Percentiles rank a stretch among this genome's conserved stretches.
Conservation (phyloP, 106 monocot genomes). For the Dendrobium chrysotoxum region DNA sequence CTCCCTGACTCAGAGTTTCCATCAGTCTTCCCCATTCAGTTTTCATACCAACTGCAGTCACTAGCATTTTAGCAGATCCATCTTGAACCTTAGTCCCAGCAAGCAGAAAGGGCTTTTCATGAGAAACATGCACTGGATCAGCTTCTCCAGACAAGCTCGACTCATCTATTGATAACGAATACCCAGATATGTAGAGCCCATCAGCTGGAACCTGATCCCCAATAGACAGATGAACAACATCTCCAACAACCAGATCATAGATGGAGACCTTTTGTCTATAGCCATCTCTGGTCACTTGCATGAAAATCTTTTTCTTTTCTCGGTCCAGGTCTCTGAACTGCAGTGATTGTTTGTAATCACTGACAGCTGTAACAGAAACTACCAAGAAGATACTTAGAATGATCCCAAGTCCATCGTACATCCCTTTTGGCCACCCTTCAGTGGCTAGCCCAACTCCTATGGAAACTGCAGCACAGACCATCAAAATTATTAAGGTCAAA, state of each 20-base stretch:
- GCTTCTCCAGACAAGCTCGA: conserved; percentile 92
- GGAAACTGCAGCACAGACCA: conserved; percentile 74
- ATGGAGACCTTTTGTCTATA: conserved; percentile 74
- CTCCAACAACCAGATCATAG: conserved; percentile 89
- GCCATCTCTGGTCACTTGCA: conserved; percentile 86
- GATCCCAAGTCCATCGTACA: conserved; percentile 90
- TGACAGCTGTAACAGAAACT: conserved; percentile 73
- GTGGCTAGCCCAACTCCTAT: conserved; percentile 64
- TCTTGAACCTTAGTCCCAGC: conserved; percentile 96
- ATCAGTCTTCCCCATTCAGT: conserved; percentile 93
- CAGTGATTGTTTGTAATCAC: conserved; percentile 89
- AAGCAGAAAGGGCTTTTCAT: conserved; percentile 74
- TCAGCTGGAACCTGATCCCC: conserved; percentile 93
- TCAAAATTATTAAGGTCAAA: conserved; percentile 74
- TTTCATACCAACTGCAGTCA: conserved; percentile 87
- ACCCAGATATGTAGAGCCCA: conserved; percentile 82
- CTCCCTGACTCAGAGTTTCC: conserved; percentile 84
- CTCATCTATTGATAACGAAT: conserved; percentile 74
- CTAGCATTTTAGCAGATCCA: conserved; percentile 86
- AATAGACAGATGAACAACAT: conserved; percentile 83
- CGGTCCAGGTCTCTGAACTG: conserved; percentile 84
- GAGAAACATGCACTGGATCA: conserved; percentile 59
- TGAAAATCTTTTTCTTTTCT: conserved; percentile 88
- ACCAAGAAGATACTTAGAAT: conserved; percentile 78
- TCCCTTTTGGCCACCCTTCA: conserved; percentile 86